Conservation (phyloP, 805 yeast genomes). For the Metschnikowia kunwiensis region DNA sequence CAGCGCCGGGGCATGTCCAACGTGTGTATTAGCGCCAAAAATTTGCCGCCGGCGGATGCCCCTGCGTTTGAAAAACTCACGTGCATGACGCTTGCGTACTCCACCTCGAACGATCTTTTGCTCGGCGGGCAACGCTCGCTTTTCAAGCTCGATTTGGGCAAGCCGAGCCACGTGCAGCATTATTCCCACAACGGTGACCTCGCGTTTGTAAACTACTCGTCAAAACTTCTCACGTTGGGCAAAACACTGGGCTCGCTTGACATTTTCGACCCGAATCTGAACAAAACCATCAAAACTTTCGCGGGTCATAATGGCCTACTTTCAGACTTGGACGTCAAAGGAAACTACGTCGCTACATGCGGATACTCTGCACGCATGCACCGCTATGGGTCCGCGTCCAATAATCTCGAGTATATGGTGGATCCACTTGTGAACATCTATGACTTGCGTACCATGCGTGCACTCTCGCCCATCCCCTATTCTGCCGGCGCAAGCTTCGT, state of each 20-base stretch:
- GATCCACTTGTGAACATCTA: slow-evolving; percentile 84
- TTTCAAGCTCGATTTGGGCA: slow-evolving; percentile 33
- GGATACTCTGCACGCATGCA: slow-evolving; percentile 72
- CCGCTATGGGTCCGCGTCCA: slow-evolving; percentile 26
- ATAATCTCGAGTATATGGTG: slow-evolving; percentile 28
- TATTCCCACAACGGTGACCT: slow-evolving; percentile 44
- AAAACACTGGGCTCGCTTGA: slow-evolving; percentile 59
- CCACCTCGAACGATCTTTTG: slow-evolving; percentile 29
- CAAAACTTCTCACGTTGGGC: slow-evolving; percentile 57
- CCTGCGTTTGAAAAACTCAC: slow-evolving; percentile 22
- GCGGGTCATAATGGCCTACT: slow-evolving; percentile 59
- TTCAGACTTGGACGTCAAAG: slow-evolving; percentile 63
- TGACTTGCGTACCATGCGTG: slow-evolving; percentile 69
- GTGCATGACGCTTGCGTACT: slow-evolving; percentile 33
- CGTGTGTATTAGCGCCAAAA: slow-evolving; percentile 12
- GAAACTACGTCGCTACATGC: slow-evolving; percentile 69
- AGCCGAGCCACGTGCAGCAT: slow-evolving; percentile 23
- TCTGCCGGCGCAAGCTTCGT: slow-evolving; percentile 88
- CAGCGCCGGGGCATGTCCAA: slow-evolving; percentile 33
- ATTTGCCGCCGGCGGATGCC: slow-evolving; percentile 9
- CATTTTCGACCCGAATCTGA: slow-evolving; percentile 55
- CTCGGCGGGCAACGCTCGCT: slow-evolving; percentile 27
- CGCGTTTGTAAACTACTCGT: slow-evolving; percentile 41
- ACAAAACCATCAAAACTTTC: slow-evolving; percentile 49
- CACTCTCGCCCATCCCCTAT: slow-evolving; percentile 78